Evolutionary conservation across 2,329 filamentous ascomycete species (phyloP), one percentile per base, ranked within the genome.

Genomic region (Colletotrichum filicis): DNA sequence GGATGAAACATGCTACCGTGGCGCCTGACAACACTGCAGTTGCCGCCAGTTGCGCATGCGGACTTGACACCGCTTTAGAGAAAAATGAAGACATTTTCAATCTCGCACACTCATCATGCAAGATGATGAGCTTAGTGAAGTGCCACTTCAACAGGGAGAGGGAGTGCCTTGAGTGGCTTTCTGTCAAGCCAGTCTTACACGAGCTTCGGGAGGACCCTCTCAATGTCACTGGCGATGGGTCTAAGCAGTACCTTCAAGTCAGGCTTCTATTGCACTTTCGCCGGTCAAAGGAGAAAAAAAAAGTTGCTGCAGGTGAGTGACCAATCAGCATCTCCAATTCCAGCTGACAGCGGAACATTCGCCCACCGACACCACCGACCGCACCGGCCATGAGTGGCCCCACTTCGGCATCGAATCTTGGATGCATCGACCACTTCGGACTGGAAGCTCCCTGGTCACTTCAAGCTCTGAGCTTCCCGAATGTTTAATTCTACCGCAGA

Each of bases 11-110:
- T 2, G 90, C 90, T 30, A 89, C 90, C 0, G 90, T 85, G 9
- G 87, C 88, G 22, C 90, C 91, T 0, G 91, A 92, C 16, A 90
- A 83, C 26, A 94, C 85, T 2, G 94, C 94, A 0, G 94, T 95
- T 3, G 92, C 89, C 22, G 91, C 88, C 46, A 97, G 85, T 80
- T 95, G 94, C 55, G 88, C 79, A 30, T 85, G 85, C 42, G 86
- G 82, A 77, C 83, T 87, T 52, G 83, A 82, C 53, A 86, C 78
- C 5, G 84, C 81, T 66, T 86, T 83, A 55, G 84, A 80, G 32
- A 88, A 68, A 46, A 87, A 82, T 35, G 85, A 86, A 55, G 85
- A 77, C 86, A 86, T 86, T 19, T 70, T 78, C 74, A 74, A 30
- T 19, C 37, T 61, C 16, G 65, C 63, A 56, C 72, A 53, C 49